Conservation (phyloP, 306 rosid genomes). For the Quillaja saponaria region DNA sequence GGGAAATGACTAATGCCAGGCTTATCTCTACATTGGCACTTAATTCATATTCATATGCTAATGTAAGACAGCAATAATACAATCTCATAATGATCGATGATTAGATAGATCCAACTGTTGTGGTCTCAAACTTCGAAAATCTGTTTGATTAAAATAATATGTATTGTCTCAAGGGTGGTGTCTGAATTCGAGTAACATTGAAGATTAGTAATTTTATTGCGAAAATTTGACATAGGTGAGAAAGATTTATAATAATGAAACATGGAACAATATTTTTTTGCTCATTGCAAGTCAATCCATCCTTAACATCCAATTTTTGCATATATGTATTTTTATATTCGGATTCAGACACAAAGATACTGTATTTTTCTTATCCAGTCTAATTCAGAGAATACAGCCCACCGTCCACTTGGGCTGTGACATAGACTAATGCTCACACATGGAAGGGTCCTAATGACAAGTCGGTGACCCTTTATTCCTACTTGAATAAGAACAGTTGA, state of each 20-base stretch:
- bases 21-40: slow-evolving; percentile 5
- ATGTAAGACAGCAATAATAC: not conserved
- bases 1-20: slow-evolving; percentile 2
- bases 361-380: too few species aligned
- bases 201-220: too few species aligned
- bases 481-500: slow-evolving; percentile 30
- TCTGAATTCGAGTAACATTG: too few species aligned
- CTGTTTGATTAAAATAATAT: not conserved
- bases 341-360: too few species aligned
- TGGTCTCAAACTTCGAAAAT: slow-evolving; percentile 14
- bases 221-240: too few species aligned
- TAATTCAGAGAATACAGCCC: slow-evolving; percentile 7
- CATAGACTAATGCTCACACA: slow-evolving; percentile 37
- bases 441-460: slow-evolving; percentile 30
- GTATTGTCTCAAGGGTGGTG: not conserved
- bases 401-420: slow-evolving; percentile 38
- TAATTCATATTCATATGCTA: too few species aligned
- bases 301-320: too few species aligned
- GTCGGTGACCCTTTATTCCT: slow-evolving; percentile 37
- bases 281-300: too few species aligned
- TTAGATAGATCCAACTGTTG: not conserved
- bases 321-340: too few species aligned
- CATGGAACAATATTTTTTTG: too few species aligned
- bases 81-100: not conserved
- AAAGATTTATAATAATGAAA: too few species aligned